These are phyloP conservation scores for Rubroshorea leprosula DNA, from an alignment of 345 rosid species.

Conservation along the genomic window DNA sequence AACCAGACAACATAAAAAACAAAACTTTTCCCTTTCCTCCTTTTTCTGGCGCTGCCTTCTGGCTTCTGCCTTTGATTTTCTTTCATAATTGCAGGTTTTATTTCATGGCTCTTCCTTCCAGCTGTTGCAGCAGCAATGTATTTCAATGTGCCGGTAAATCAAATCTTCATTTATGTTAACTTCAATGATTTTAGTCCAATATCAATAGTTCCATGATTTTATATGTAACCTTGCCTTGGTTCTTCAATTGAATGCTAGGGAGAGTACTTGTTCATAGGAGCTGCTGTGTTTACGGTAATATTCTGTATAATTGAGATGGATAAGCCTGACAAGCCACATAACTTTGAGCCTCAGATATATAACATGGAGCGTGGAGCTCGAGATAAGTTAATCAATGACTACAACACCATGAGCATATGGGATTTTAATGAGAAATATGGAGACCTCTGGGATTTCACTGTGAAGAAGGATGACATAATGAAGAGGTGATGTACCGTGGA, in stretches of 20 bases:
- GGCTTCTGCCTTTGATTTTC: background rate
- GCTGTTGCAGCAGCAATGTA: constrained; percentile 64
- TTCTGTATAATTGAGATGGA: constrained; percentile 82
- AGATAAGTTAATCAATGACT: constrained; percentile 75
- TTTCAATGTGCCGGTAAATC: constrained; percentile 62
- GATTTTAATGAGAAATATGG: constrained; percentile 91
- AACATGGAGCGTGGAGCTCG: constrained; percentile 85
- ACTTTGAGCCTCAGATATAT: constrained; percentile 92
- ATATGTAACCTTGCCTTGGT: no score
- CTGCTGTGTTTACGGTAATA: constrained; percentile 54
- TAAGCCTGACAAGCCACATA: constrained; percentile 85
- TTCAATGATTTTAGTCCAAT: no score
- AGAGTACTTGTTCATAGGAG: constrained; percentile 79
- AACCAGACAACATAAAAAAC: background rate
- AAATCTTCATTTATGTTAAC: constrained; percentile 4
- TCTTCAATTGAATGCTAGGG: constrained; percentile 34
- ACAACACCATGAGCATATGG: constrained; percentile 86
- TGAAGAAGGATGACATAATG: constrained; percentile 51
- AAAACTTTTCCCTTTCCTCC: background rate
- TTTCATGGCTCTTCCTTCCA: constrained; percentile 89
- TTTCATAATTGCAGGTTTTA: constrained; percentile 39
- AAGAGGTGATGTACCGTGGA: constrained; percentile 35
- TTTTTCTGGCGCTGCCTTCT: background rate
- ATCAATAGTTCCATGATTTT: background rate
- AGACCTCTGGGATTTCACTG: constrained; percentile 86